Evolutionary conservation across 805 yeast genomes (phyloP).

Genomic region (Saturnispora saitoi): DNA sequence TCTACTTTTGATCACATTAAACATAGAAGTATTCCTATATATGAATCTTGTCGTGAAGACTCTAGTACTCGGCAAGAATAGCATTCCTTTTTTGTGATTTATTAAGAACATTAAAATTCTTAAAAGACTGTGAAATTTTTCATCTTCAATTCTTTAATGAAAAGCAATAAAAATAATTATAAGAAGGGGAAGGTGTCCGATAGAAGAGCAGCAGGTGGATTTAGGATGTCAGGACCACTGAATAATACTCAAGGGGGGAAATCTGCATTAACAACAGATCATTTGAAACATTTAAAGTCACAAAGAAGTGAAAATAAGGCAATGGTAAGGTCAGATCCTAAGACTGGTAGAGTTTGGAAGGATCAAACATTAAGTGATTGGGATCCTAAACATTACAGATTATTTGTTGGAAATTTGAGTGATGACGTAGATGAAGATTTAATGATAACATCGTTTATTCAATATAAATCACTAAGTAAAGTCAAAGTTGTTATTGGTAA

Average conservation of each 20-base stretch:
- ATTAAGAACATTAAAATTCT: neutral
- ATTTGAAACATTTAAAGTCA: neutral
- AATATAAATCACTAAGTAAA: constrained; percentile 45
- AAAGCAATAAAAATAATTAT: constrained; percentile 3
- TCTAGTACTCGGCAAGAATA: neutral
- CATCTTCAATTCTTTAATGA: neutral
- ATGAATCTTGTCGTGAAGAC: neutral
- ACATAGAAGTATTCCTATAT: neutral
- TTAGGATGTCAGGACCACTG: constrained; percentile 29
- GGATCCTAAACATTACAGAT: constrained; percentile 62
- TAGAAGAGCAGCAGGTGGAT: constrained; percentile 45
- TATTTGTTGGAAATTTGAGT: constrained; percentile 71
- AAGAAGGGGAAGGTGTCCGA: constrained; percentile 37
- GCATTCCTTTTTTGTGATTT: neutral
- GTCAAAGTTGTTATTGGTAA: constrained; percentile 56
- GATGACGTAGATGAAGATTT: constrained; percentile 54
- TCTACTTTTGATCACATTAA: neutral
- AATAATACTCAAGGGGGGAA: constrained; percentile 22
- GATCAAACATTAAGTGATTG: constrained; percentile 45
- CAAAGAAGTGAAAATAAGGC: constrained; percentile 19
- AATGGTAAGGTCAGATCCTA: constrained; percentile 35
- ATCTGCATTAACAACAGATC: constrained; percentile 26
- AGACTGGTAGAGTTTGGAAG: constrained; percentile 39
- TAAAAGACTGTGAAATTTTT: neutral
- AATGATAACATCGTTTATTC: constrained; percentile 44